Conservation (phyloP, 768 basidiomycete genomes). For the Naganishia antarctica region DNA sequence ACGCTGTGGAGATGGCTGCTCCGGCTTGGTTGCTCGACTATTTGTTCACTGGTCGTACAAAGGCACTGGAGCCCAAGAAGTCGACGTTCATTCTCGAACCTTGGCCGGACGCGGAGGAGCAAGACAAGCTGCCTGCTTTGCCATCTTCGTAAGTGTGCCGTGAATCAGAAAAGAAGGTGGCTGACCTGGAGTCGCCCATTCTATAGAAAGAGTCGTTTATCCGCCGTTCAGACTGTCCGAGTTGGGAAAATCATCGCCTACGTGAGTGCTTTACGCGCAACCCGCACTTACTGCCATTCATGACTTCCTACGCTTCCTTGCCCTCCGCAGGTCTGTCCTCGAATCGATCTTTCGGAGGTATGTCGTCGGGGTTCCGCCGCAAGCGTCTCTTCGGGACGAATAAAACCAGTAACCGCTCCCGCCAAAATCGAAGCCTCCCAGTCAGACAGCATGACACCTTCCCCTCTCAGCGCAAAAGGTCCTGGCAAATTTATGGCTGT, state of each 20-base stretch:
- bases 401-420: slow-evolving; percentile 5
- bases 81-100: slow-evolving; percentile 85
- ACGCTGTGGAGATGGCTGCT: slow-evolving; percentile 66
- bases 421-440: background rate
- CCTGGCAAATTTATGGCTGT: slow-evolving; percentile 22
- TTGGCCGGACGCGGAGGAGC: slow-evolving; percentile 54
- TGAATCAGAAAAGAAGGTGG: too few species aligned
- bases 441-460: background rate
- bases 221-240: slow-evolving; percentile 77
- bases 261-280: slow-evolving; percentile 53
- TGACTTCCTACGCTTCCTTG: too few species aligned
- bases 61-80: slow-evolving; percentile 58
- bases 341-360: slow-evolving; percentile 5
- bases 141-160: slow-evolving; percentile 67
- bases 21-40: slow-evolving; percentile 88
- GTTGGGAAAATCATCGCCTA: slow-evolving; percentile 77
- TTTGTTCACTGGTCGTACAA: slow-evolving; percentile 63
- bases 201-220: slow-evolving; percentile 59
- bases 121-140: slow-evolving; percentile 61
- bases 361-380: slow-evolving; percentile 19
- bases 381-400: slow-evolving; percentile 21
- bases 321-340: slow-evolving; percentile 15
- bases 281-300: background rate
- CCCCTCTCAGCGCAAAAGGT: background rate
- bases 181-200: too few species aligned